Percentiles rank a stretch among this genome's conserved stretches.
Conservation (phyloP, 129 eudicot genomes). For the Arctium lappa region DNA sequence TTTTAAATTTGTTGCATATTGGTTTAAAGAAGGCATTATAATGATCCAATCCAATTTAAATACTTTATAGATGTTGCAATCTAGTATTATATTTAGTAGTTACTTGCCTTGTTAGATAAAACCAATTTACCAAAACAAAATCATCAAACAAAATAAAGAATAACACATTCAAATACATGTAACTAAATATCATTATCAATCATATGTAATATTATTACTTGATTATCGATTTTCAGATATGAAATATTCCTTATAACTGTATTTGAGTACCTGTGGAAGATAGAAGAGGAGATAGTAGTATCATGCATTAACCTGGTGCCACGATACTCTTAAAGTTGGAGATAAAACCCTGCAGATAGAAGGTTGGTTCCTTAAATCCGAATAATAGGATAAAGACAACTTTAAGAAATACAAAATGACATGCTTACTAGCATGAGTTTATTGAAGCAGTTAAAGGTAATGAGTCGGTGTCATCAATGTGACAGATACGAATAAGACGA, state of each 20-base stretch:
- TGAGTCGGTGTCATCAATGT: neutral
- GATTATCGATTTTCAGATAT: neutral
- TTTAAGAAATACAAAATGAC: neutral
- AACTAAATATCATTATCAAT: neutral
- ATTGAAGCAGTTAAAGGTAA: neutral
- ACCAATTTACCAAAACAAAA: neutral
- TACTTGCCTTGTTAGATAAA: neutral
- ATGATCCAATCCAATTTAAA: no score
- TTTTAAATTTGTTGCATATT: no score
- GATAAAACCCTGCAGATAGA: neutral
- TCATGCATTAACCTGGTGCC: neutral
- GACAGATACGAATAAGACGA: neutral
- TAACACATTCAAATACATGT: neutral
- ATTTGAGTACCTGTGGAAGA: neutral
- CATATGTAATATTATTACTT: neutral
- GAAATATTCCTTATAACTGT: neutral
- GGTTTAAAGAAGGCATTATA: no score
- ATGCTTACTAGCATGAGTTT: neutral
- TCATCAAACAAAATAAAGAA: neutral
- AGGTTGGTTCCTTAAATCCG: neutral
- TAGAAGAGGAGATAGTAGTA: neutral
- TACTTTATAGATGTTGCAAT: neutral
- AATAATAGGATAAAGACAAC: neutral
- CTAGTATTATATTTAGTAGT: no score
- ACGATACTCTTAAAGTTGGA: no score